Base-by-base conservation (phyloP, 2,329 filamentous ascomycete species). In the Neofusicoccum sp. region DNA sequence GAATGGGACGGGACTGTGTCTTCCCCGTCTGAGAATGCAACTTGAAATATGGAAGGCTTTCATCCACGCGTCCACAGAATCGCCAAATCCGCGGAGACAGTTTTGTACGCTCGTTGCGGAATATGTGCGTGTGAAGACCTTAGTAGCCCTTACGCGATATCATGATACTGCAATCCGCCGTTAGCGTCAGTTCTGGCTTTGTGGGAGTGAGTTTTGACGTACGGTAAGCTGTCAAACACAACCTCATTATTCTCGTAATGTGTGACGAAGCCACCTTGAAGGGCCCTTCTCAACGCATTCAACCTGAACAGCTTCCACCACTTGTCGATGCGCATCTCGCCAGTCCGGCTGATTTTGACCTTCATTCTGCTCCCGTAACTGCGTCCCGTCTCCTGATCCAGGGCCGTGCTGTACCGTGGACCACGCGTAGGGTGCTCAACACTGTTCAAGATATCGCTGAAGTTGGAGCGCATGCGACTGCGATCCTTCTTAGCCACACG, bases 231-330 rank as follows among this genome's bases (percentile, higher is more conserved):
- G 24, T 60, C 57, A 44, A 60, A 51, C 6, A 62, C 61, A 26
- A 54, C 61, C 12, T 75, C 71, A 38, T 76, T 76, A 57, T 74
- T 69, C 48, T 73, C 70, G 49, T 72, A 74, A 51, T 76, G 73
- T 31, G 70, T 67, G 5, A 68, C 65, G 60, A 75, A 74, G 0
- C 73, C 73, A 20, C 72, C 71, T 61, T 84, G 83, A 41, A 90
- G 74, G 31, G 86, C 75, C 40, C 86, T 75, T 68, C 85, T 81
- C 58, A 90, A 73, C 3, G 82, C 82, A 63, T 86, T 84, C 54
- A 89, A 73, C 31, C 87, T 79, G 65, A 85, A 79, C 66, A 89
- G 76, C 73, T 90, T 90, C 88, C 88, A 90, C 88, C 88, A 91
- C 65, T 83, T 82, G 71, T 90, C 86, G 54, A 90, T 85, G 54